phyloP scores from a whole-genome alignment of 805 yeast genomes.

The Starmerella sirachaensis region DNA sequence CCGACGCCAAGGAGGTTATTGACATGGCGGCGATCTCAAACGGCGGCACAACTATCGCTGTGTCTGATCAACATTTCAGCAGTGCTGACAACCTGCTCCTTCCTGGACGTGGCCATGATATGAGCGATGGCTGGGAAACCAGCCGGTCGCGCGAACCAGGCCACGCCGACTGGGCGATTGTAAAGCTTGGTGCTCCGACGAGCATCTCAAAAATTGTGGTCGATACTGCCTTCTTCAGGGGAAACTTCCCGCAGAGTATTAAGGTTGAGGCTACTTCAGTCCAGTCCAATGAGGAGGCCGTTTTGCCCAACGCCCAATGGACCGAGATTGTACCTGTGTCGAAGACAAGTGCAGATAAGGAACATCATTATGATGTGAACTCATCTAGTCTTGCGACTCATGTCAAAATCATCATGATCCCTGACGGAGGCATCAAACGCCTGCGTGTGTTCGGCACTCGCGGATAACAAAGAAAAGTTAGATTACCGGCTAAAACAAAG shows the following conservation, averaged over 20 bases:
- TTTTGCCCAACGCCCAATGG: slow-evolving; percentile 46
- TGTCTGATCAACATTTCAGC: slow-evolving; percentile 90
- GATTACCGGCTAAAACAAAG: no score
- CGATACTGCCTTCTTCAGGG: slow-evolving; percentile 90
- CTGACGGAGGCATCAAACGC: slow-evolving; percentile 96
- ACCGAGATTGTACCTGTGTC: slow-evolving; percentile 47
- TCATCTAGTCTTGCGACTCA: slow-evolving; percentile 40
- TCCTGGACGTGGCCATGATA: slow-evolving; percentile 91
- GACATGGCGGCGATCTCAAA: slow-evolving; percentile 73
- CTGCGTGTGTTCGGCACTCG: slow-evolving; percentile 62
- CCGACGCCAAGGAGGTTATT: slow-evolving; percentile 34
- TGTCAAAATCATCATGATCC: slow-evolving; percentile 70
- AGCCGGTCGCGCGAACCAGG: slow-evolving; percentile 70
- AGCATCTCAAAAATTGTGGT: slow-evolving; percentile 47
- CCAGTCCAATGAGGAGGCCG: slow-evolving; percentile 28
- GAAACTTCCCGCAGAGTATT: slow-evolving; percentile 81
- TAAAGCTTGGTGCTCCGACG: slow-evolving; percentile 62
- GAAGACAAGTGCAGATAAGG: slow-evolving; percentile 74
- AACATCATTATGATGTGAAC: slow-evolving; percentile 40
- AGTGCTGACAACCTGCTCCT: slow-evolving; percentile 76
- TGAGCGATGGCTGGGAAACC: slow-evolving; percentile 99
- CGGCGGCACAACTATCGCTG: slow-evolving; percentile 79
- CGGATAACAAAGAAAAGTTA: slow-evolving; percentile 11
- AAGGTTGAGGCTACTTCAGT: slow-evolving; percentile 50
- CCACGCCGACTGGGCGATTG: slow-evolving; percentile 85